phyloP scores from a whole-genome alignment of 139 green algal species.

The Chlorella sp. region DNA sequence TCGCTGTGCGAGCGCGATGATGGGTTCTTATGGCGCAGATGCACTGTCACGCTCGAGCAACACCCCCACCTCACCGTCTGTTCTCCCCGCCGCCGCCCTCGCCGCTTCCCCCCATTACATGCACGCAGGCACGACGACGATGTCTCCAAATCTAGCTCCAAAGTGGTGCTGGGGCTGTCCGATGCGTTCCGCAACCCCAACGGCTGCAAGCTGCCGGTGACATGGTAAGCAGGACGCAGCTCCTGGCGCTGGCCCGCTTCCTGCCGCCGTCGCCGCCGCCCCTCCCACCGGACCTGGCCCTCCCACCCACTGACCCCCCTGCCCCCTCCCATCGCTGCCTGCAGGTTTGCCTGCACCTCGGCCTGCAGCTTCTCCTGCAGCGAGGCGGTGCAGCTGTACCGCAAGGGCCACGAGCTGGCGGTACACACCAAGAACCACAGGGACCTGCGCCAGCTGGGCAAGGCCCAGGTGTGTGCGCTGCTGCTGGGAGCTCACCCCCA shows the following conservation, averaged over 20 bases:
- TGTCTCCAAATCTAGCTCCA: not conserved
- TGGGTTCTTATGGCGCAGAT: too few species aligned
- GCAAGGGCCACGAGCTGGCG: slow-evolving; percentile 26
- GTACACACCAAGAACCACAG: slow-evolving; percentile 23
- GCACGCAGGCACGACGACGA: not conserved
- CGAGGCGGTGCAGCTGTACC: not conserved
- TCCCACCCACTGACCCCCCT: too few species aligned
- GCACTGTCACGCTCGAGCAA: too few species aligned
- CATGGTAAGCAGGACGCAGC: not conserved
- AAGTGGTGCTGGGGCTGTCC: not conserved
- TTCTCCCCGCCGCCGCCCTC: too few species aligned
- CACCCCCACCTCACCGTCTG: too few species aligned
- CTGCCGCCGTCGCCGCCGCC: too few species aligned
- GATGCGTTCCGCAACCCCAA: not conserved
- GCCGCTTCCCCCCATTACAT: not conserved
- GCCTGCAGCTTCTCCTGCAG: not conserved
- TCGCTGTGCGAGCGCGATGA: too few species aligned
- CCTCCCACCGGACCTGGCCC: too few species aligned
- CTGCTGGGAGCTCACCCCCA: too few species aligned
- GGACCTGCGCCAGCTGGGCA: slow-evolving; percentile 7
- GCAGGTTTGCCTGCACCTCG: slow-evolving; percentile 16
- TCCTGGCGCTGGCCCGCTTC: not conserved
- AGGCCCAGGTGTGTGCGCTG: not conserved
- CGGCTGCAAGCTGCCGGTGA: not conserved
- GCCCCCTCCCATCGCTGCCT: not conserved